Conservation (phyloP, 306 rosid genomes). For the Sicyos baderoa region DNA sequence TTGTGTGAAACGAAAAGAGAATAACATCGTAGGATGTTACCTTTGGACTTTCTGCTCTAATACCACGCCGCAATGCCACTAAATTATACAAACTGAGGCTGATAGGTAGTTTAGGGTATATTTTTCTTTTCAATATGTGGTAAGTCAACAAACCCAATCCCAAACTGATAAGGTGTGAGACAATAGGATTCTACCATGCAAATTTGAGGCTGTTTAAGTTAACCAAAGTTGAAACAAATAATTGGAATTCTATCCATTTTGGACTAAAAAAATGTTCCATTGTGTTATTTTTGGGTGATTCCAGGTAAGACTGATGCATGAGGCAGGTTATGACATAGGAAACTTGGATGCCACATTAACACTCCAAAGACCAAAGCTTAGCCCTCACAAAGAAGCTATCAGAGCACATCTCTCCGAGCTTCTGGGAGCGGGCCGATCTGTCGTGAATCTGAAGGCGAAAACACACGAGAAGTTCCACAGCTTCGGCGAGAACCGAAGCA, state of each 20-base stretch:
- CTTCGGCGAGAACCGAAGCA: conserved; percentile 93
- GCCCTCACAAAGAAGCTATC: conserved; percentile 90
- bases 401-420: conserved; percentile 75
- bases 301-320: conserved; percentile 85
- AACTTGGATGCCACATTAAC: conserved; percentile 85
- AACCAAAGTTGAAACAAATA: neutral
- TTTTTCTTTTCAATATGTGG: no score
- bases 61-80: no score
- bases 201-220: neutral
- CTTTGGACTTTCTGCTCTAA: neutral
- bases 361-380: conserved; percentile 88
- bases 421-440: conserved; percentile 76
- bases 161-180: no score
- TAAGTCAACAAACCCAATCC: no score
- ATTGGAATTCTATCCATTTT: neutral
- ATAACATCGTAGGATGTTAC: neutral
- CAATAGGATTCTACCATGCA: no score
- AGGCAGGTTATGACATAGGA: conserved; percentile 87
- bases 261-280: neutral
- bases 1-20: neutral
- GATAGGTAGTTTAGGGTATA: no score
- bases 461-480: conserved; percentile 96
- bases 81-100: no score
- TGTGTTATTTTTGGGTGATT: neutral
- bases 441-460: conserved; percentile 88